Base-by-base conservation (phyloP, 441 rosid species). In the Kokia cookei region DNA sequence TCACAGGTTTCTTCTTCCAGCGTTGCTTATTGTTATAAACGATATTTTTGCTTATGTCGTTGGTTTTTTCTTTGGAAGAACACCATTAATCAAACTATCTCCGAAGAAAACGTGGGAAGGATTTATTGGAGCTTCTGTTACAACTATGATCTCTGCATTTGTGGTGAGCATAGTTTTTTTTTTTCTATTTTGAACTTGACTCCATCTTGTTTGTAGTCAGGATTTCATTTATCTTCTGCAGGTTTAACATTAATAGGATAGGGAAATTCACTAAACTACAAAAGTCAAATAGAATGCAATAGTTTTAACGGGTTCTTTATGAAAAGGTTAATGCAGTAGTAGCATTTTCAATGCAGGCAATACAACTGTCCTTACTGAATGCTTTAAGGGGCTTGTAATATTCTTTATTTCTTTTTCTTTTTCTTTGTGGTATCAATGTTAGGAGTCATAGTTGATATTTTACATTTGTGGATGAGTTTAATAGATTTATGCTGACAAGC, bases 101-200 rank as follows among this genome's bases (percentile, higher is more conserved):
- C 98, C 98, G 19, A 94, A 94, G 92, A 93, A 95, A 89, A 94
- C 97, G 17, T 94, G 96, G 98, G 97, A 94, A 79, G 98, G 97
- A 40, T 94, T 92, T 79, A 88, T 90, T 37, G 97, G 98, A 77
- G 97, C 93, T 59, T 92, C 96, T 54, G 78, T 94, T 43, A 81
- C 95, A 75, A 94, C 98, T 22, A 82, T 92, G 78, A 84, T 88
- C 65, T 92, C 93, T 71, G 96, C 98, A 17, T 91, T 92, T 86
- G 79, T 82, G 85, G 98, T 90, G 77, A 83, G 87, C 76, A 53
- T 63, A 3, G 8, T 24, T 71, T 51, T 5, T 13, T 45, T 14
- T 82, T 63, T 72, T 71, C 57, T 7, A 4, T 15, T 47, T 40
- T 54, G 19, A 19, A 53, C 7, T 35, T 63, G 48, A 37, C 72